Base-by-base conservation (phyloP, 2,329 filamentous ascomycete genomes). In the Neurospora crassa region DNA sequence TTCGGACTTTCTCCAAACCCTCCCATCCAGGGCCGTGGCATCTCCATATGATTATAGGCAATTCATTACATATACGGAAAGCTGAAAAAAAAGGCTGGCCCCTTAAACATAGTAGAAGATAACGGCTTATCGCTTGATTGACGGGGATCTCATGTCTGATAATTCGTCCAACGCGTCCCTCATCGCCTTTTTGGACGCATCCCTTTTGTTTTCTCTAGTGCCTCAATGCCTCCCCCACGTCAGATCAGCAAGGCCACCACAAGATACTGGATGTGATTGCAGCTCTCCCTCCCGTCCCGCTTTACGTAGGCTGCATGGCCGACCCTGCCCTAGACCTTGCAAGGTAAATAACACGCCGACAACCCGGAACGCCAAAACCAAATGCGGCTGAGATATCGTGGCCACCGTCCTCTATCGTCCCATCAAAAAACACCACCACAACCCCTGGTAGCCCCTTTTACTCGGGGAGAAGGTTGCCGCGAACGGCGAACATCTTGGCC, bases 401-500 rank as follows among this genome's bases (percentile, higher is more conserved):
- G 70, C 71, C 68, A 70, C 43, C 47, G 47, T 67, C 68, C 53
- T 63, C 53, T 63, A 63, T 63, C 53, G 16, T 68, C 59, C 45
- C 24, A 24, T 68, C 69, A 41, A 40, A 68, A 68, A 40, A 59
- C 40, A 53, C 42, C 47, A 59, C 20, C 16, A 68, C 41, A 68
- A 16, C 10, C 40, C 69, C 6, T 11, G 53, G n/a, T 16, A 40
- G 7, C 67, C 24, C 41, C 18, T 11, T 24, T 75, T 80, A 84
- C 83, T 89, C 87, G 67, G 88, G 88, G 78, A 89, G 79, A 76
- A 91, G 80, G 81, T 89, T 90, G 76, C 89, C 88, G 80, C 94
- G 91, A 73, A 97, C 93, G 47, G 94, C 94, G 82, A 99, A 99
- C 95, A 99, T 97, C 90, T 99, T 99, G 75, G 93, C 90, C 74